phyloP scores from a whole-genome alignment of 2,329 filamentous ascomycete genomes.

The Xylaria sp. region DNA sequence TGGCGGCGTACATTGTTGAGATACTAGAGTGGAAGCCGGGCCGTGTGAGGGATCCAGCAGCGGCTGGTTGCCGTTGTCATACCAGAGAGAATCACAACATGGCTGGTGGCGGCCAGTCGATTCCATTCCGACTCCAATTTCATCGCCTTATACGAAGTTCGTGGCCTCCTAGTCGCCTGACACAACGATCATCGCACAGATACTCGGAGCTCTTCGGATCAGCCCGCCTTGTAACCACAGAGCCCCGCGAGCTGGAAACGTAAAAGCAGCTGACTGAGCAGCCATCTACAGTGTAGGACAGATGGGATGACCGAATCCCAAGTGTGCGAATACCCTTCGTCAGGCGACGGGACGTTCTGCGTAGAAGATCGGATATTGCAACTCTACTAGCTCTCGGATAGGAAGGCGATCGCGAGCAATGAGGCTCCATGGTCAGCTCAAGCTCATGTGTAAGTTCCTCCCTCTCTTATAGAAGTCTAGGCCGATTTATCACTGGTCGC shows the following conservation, averaged over 20 bases:
- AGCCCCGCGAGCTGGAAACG: slow-evolving; percentile 1
- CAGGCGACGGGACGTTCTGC: background rate
- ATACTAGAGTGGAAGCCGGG: slow-evolving; percentile 14
- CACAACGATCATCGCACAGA: slow-evolving; percentile 21
- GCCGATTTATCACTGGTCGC: background rate
- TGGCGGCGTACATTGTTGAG: slow-evolving; percentile 26
- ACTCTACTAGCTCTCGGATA: slow-evolving; percentile 26
- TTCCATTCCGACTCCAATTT: background rate
- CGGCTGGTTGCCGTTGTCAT: slow-evolving; percentile 8
- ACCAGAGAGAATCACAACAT: slow-evolving; percentile 7
- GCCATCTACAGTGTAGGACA: slow-evolving; percentile 14
- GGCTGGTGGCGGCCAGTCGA: slow-evolving; percentile 11
- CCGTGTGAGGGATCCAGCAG: slow-evolving; percentile 4
- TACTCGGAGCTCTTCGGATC: slow-evolving; percentile 35
- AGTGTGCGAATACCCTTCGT: slow-evolving; percentile 3
- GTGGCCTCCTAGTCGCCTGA: background rate
- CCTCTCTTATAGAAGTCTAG: background rate
- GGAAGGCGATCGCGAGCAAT: slow-evolving; percentile 30
- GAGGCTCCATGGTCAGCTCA: slow-evolving; percentile 23
- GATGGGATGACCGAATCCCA: slow-evolving; percentile 5
- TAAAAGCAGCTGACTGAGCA: background rate
- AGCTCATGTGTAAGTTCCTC: background rate
- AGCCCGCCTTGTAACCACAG: slow-evolving; percentile 18
- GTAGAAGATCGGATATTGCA: slow-evolving; percentile 1
- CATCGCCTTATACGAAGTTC: slow-evolving; percentile 1